Percentiles rank a stretch among this genome's conserved stretches.
phyloP scores from a whole-genome alignment of 306 rosid genomes.

The Rubus idaeus region DNA sequence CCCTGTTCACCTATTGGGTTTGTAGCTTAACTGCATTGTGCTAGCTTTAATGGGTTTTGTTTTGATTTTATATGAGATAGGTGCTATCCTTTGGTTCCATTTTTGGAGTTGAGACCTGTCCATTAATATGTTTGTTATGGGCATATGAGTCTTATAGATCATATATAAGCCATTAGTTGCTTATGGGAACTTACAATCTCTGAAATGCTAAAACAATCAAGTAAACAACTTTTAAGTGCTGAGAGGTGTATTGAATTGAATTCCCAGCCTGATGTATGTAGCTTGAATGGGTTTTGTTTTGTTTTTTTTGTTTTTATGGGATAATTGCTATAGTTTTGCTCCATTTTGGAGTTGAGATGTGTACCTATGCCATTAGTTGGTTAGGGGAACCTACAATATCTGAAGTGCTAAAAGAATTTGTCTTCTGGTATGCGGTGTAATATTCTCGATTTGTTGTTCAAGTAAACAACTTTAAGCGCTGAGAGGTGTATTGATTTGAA shows the following conservation, averaged over 20 bases:
- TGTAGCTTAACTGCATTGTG: background rate
- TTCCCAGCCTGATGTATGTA: no score
- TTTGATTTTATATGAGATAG: background rate
- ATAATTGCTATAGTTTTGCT: background rate
- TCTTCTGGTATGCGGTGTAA: background rate
- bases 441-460: background rate
- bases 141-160: background rate
- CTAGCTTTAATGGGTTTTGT: background rate
- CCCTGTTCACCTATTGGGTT: background rate
- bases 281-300: background rate
- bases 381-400: background rate
- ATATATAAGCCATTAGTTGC: background rate
- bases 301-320: background rate
- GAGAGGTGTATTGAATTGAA: background rate
- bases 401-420: background rate
- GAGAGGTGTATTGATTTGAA: constrained; percentile 27
- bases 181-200: background rate
- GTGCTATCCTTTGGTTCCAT: background rate
- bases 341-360: background rate
- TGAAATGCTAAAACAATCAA: background rate
- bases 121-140: background rate
- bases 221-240: background rate
- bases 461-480: constrained; percentile 13
- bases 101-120: background rate
- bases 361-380: background rate